Evolutionary conservation across 2,329 filamentous ascomycete species (phyloP).

Genomic region (Aspergillus sojae): DNA sequence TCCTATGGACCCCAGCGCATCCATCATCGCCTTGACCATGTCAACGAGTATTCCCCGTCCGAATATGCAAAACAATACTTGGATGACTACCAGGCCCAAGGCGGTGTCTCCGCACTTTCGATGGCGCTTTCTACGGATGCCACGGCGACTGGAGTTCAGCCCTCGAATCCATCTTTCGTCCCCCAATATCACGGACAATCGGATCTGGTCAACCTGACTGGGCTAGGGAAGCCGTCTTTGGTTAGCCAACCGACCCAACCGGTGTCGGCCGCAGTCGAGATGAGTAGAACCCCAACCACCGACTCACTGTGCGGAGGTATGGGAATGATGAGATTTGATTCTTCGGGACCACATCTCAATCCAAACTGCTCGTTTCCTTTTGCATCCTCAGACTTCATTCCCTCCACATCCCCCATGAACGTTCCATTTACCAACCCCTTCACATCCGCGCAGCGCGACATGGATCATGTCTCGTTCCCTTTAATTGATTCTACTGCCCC

Average conservation of each 20-base stretch:
- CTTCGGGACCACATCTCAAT: constrained; percentile 40
- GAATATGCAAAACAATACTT: constrained; percentile 44
- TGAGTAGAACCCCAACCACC: constrained; percentile 50
- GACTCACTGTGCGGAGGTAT: constrained; percentile 48
- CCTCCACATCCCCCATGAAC: constrained; percentile 33
- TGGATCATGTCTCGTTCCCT: constrained; percentile 31
- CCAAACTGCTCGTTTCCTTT: constrained; percentile 31
- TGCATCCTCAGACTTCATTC: constrained; percentile 30
- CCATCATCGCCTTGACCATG: constrained; percentile 36
- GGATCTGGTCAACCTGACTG: constrained; percentile 12
- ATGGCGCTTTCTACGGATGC: constrained; percentile 28
- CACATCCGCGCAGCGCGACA: constrained; percentile 22
- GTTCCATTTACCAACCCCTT: constrained; percentile 29
- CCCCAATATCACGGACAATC: constrained; percentile 27
- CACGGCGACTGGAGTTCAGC: constrained; percentile 27
- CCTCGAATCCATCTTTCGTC: constrained; percentile 17
- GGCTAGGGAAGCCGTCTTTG: constrained; percentile 13
- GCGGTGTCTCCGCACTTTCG: constrained; percentile 26
- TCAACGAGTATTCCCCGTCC: constrained; percentile 46
- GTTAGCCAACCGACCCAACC: constrained; percentile 31
- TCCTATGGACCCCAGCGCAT: constrained; percentile 33
- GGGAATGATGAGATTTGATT: constrained; percentile 49
- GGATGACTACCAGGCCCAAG: constrained; percentile 32
- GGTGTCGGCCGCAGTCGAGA: constrained; percentile 39
- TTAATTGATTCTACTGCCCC: constrained; percentile 33